Base-by-base conservation (phyloP, 352 stramenopile genomes). In the Globisporangium orthogonon region DNA sequence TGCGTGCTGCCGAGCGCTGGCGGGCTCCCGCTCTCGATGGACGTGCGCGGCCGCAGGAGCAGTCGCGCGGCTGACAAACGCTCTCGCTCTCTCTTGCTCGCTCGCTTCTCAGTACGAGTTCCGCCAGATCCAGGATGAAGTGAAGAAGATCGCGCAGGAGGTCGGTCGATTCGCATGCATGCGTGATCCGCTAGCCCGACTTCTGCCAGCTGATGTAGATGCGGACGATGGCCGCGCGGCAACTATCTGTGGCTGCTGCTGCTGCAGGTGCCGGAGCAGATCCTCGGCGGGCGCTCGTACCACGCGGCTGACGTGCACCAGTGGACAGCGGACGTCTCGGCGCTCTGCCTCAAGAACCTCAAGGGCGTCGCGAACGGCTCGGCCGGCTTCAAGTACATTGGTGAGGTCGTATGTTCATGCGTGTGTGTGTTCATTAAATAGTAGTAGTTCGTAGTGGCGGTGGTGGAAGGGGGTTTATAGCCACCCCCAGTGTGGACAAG, bases 341-440 rank as follows among this genome's bases (percentile, higher is more conserved):
- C 75, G 33, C 70, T 78, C 55, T 94, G 82, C 53, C 65, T 95
- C 18, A 92, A 95, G 61, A 71, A 83, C 55, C 82, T 95, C 62
- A 93, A 94, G 63, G 65, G 70, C 52, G 81, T 95, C 46, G 83
- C 83, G 33, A 89, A 90, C 52, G 83, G 86, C 55, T 88, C 83
- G 2, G 86, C 84, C 13, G 86, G 86, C 50, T 95, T 95, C 76
- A 95, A 95, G 62, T 94, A 91, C 64, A 89, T 95, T 23, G 83
- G 83, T 94, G 52, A 59, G 18, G 23, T 23, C 10, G 10, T 37
- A 37, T 5, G 33, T 11, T 37, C 33, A 37, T 33, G 10, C 28
- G 14, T 35, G 23, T 6, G 15, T 43, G 30, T 18, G 40, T 35
- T 60, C 14, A 61, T 61, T 61, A 55, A 47, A 55, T 54, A 44